A percentile compares a stretch with the other conserved stretches of the same genome.
Evolutionary conservation across 768 basidiomycete genomes (phyloP).

Genomic region (Thelephora aurantiotincta): DNA sequence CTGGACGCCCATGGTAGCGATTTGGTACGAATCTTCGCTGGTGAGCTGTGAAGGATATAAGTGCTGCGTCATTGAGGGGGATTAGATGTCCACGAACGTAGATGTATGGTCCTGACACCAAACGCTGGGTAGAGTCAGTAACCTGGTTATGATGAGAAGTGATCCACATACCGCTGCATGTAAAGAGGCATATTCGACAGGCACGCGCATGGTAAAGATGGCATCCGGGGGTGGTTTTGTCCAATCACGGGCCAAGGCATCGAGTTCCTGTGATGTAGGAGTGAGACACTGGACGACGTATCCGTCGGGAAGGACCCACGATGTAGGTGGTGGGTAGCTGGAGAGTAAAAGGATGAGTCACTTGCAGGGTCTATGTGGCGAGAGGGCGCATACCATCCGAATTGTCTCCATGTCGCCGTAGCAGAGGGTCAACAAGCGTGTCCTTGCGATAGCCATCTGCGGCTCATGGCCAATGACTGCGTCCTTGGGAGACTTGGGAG

Average conservation of each 20-base stretch:
- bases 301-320: slow-evolving; percentile 25
- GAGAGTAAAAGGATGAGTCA: slow-evolving; percentile 1
- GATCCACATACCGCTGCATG: slow-evolving; percentile 54
- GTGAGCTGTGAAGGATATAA: slow-evolving; percentile 39
- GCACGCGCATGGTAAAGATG: slow-evolving; percentile 61
- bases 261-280: slow-evolving; percentile 47
- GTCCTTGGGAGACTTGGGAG: slow-evolving; percentile 43
- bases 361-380: slow-evolving; percentile 3
- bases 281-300: slow-evolving; percentile 1
- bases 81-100: slow-evolving; percentile 36
- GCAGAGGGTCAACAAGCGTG: slow-evolving; percentile 67
- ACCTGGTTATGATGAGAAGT: not conserved
- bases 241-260: slow-evolving; percentile 72
- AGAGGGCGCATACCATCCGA: slow-evolving; percentile 35
- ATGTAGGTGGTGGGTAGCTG: slow-evolving; percentile 57
- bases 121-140: slow-evolving; percentile 31
- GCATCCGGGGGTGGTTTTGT: slow-evolving; percentile 75
- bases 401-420: slow-evolving; percentile 83
- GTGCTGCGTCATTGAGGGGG: slow-evolving; percentile 6
- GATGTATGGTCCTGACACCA: slow-evolving; percentile 73
- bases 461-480: slow-evolving; percentile 40
- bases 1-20: slow-evolving; percentile 72
- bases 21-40: slow-evolving; percentile 79
- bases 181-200: slow-evolving; percentile 77
- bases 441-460: slow-evolving; percentile 58